Evolutionary conservation across 768 basidiomycete species (phyloP).

Genomic region (Auriscalpium vulgare): DNA sequence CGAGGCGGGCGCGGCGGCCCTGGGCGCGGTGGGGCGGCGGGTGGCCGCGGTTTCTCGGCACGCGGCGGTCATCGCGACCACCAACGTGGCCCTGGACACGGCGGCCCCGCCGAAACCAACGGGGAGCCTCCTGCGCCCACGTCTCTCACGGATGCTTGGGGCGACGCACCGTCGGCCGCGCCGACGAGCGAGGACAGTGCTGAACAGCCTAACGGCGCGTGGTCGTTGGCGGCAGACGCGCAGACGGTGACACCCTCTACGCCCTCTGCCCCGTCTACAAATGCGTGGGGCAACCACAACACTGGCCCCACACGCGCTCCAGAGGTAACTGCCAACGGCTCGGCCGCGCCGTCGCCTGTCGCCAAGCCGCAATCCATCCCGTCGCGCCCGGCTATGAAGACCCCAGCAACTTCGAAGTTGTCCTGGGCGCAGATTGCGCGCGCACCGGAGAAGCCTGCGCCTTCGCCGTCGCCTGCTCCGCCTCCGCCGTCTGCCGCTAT

Average conservation of each 20-base stretch:
- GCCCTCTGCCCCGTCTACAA: constrained; percentile 21
- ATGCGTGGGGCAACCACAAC: constrained; percentile 19
- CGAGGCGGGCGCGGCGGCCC: constrained; percentile 47
- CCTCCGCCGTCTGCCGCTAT: constrained; percentile 19
- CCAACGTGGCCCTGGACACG: constrained; percentile 33
- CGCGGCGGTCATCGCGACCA: constrained; percentile 40
- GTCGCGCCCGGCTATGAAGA: constrained; percentile 31
- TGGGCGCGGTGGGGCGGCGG: constrained; percentile 31
- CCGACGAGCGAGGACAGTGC: constrained; percentile 14
- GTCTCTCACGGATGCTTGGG: constrained; percentile 22
- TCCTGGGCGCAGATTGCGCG: constrained; percentile 85
- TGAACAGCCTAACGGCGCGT: constrained; percentile 1
- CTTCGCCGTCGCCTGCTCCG: constrained; percentile 16
- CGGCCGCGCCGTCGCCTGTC: constrained; percentile 20
- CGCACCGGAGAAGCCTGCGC: constrained; percentile 56
- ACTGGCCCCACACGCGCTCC: too few relatives aligned
- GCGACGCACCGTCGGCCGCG: constrained; percentile 17
- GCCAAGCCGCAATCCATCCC: constrained; percentile 23
- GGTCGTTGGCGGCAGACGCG: constrained; percentile 25
- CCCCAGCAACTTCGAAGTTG: constrained; percentile 66
- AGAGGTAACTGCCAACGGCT: constrained; percentile 21
- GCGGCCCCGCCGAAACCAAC: constrained; percentile 5
- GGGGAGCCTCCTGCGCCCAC: constrained; percentile 5
- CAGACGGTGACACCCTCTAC: constrained; percentile 18
- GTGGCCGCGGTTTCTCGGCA: constrained; percentile 34